phyloP scores from a whole-genome alignment of 352 stramenopile genomes.

The Globisporangium camurandrum region DNA sequence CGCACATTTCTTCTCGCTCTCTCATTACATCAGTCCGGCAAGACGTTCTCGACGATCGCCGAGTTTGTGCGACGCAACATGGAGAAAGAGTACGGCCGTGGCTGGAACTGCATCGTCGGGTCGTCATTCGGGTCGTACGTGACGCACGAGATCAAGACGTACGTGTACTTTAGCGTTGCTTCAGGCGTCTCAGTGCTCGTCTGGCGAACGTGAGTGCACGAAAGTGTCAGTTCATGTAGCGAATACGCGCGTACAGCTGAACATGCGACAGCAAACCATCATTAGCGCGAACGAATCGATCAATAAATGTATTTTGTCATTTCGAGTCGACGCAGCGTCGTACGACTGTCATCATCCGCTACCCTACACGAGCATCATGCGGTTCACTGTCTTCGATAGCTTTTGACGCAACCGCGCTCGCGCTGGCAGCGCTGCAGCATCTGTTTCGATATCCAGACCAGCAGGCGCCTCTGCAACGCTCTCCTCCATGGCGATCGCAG shows the following conservation, averaged over 20 bases:
- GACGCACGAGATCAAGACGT: conserved; percentile 94
- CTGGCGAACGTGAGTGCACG: conserved; percentile 65
- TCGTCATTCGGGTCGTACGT: conserved; percentile 90
- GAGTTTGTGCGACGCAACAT: conserved; percentile 89
- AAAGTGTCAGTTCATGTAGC: background rate
- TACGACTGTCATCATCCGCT: no score
- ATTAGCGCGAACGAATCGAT: no score
- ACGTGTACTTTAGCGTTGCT: conserved; percentile 93
- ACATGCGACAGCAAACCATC: background rate
- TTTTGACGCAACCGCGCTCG: conserved; percentile 24
- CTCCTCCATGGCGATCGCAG: conserved; percentile 34
- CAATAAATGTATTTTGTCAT: no score
- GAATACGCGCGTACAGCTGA: background rate
- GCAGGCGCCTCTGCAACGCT: background rate
- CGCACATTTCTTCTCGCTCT: no score
- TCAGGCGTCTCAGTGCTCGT: conserved; percentile 89
- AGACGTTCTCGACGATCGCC: conserved; percentile 89
- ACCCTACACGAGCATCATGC: conserved; percentile 47
- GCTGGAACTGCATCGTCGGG: conserved; percentile 92
- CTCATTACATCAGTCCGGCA: conserved; percentile 50
- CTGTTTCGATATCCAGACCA: background rate
- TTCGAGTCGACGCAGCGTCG: no score
- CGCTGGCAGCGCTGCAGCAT: conserved; percentile 11
- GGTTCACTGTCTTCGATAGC: conserved; percentile 32
- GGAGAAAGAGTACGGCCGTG: conserved; percentile 88